phyloP scores from a whole-genome alignment of 176 grass and related monocot genomes.

The Canna indica region DNA sequence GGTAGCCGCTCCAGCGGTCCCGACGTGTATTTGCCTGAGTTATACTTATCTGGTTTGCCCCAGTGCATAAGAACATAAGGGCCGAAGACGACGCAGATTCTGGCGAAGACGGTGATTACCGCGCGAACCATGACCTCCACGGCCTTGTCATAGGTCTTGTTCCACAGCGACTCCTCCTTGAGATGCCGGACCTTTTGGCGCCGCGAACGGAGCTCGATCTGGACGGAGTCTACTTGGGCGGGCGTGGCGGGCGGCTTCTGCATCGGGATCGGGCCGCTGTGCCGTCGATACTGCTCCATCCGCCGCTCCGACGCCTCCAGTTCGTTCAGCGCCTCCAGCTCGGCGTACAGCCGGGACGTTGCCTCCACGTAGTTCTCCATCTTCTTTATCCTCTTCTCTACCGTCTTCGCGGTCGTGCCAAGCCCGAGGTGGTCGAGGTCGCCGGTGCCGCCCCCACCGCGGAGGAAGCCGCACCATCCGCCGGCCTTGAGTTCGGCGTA shows the following conservation, averaged over 20 bases:
- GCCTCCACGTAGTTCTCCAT: slow-evolving; percentile 49
- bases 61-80: slow-evolving; percentile 9
- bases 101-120: slow-evolving; percentile 45
- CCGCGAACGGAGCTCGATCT: slow-evolving; percentile 36
- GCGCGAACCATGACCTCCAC: slow-evolving; percentile 58
- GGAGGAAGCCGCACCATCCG: neutral
- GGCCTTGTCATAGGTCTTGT: slow-evolving; percentile 40
- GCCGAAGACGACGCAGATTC: slow-evolving; percentile 59
- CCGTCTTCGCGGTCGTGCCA: slow-evolving; percentile 12
- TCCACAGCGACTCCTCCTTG: slow-evolving; percentile 62
- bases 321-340: slow-evolving; percentile 67
- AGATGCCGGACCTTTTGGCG: slow-evolving; percentile 41
- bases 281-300: slow-evolving; percentile 48
- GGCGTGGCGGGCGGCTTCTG: slow-evolving; percentile 17
- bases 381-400: slow-evolving; percentile 40
- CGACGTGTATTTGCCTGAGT: slow-evolving; percentile 38
- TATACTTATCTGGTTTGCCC: slow-evolving; percentile 6
- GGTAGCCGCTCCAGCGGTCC: slow-evolving; percentile 51
- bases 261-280: slow-evolving; percentile 67
- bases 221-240: slow-evolving; percentile 24
- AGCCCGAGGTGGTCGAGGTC: slow-evolving; percentile 35
- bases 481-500: slow-evolving; percentile 58
- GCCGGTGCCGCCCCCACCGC: slow-evolving; percentile 9
- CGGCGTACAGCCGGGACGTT: slow-evolving; percentile 41
- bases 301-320: slow-evolving; percentile 57